Conservation (phyloP, 2,329 filamentous ascomycete species). For the Microdochium nivale region DNA sequence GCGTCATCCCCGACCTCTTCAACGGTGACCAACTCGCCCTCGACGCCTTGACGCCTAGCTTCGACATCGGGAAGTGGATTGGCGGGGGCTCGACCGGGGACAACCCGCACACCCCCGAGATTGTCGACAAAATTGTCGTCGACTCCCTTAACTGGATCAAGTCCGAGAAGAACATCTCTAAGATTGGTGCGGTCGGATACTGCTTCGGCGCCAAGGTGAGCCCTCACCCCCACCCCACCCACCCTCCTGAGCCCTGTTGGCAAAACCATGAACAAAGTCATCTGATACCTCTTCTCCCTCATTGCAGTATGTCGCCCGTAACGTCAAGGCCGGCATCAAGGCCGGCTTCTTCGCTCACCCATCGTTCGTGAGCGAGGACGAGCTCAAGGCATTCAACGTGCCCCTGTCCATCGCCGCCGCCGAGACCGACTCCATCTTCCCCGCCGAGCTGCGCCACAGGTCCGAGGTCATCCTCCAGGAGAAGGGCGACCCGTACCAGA, state of each 20-base stretch:
- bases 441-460: conserved; percentile 52
- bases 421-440: conserved; percentile 60
- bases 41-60: conserved; percentile 30
- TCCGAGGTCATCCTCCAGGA: conserved; percentile 55
- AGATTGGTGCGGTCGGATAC: conserved; percentile 60
- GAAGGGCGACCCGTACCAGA: conserved; percentile 58
- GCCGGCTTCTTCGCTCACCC: conserved; percentile 71
- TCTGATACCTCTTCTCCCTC: not conserved
- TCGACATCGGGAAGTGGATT: conserved; percentile 35
- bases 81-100: conserved; percentile 35
- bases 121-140: conserved; percentile 38
- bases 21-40: conserved; percentile 53
- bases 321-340: conserved; percentile 54
- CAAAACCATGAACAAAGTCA: not conserved
- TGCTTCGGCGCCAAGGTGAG: conserved; percentile 66
- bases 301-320: conserved; percentile 57
- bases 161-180: conserved; percentile 44
- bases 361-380: conserved; percentile 60
- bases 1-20: conserved; percentile 63
- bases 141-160: conserved; percentile 49
- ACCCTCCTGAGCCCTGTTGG: not conserved
- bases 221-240: not conserved
- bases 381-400: conserved; percentile 56
- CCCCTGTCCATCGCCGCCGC: conserved; percentile 60
- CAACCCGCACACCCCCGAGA: conserved; percentile 36